Base-by-base conservation (phyloP, 306 rosid genomes). In the Ziziphus jujuba region DNA sequence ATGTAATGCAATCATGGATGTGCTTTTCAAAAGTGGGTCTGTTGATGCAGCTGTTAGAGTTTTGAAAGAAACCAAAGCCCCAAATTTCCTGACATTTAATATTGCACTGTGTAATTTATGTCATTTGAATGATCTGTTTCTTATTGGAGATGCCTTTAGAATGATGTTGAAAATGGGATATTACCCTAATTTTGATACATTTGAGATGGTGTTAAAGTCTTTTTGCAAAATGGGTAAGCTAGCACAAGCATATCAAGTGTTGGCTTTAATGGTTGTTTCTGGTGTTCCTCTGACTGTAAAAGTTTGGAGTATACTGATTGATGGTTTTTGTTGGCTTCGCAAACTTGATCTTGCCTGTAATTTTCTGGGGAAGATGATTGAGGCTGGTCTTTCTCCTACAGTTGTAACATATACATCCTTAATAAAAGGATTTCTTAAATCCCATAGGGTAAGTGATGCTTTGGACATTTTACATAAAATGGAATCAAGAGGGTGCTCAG, bases 371-470 rank as follows among this genome's bases (percentile, higher is more conserved):
- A 81, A 73, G 67, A 86, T 89, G 96, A 55, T 35, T 68, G 70
- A 24, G 57, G 68, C 59, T 6, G 84, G 77, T 31, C 69, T 65
- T 54, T 76, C 78, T 67, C 87, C 84, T 1, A 83, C 48, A 61
- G 69, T 82, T 71, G 87, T 86, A 22, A 86, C 91, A 0, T 86
- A 82, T 82, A 89, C 95, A 4, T 48, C 67, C n/a, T 76, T 88
- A 72, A 35, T 88, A 49, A 88, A 82, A 79, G 89, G 86, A 59
- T 73, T 75, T 56, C 66, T 86, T 75, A 69, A 84, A 69, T 68
- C 88, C 40, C 61, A 67, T 15, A 66, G 60, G 87, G 70, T 82
- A 56, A 21, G 21, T 28, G 78, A 64, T 59, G 96, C 88, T 14
- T 66, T 74, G 43, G 64, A 47, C 59, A 51, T 89, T 66, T 58